Base-by-base conservation (phyloP, 768 basidiomycete genomes). In the Roridomyces roridus region DNA sequence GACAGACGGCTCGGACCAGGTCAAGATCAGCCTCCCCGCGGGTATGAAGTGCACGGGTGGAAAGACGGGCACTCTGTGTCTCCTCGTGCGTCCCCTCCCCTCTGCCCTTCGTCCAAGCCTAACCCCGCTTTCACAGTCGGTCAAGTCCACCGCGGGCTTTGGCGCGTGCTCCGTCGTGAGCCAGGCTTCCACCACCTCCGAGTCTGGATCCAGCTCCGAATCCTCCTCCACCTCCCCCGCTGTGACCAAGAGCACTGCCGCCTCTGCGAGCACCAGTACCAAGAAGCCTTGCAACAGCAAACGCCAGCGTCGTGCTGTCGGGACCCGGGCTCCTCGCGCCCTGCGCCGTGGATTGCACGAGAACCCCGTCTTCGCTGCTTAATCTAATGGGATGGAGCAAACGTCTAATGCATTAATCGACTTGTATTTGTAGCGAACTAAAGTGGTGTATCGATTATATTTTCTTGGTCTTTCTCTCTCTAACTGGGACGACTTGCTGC, bases 1-100 rank as follows among this genome's bases (percentile, higher is more conserved):
- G 3, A 11, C 31, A 18, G 55, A 42, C 24, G 59, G 63, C 23
- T 60, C 72, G 9, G 46, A 68, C 36, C 55, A 63, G 56, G 45
- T 75, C 34, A 48, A 34, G 31, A 68, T 70, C 26, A 59, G 46
- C 2, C 69, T 69, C 74, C 35, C 74, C 72, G 45, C 66, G 2
- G 68, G 65, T 20, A 73, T 68, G 4, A 63, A 57, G 45, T 76
- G 76, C 64, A 50, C 65, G 1, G 75, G 75, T 31, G 75, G 74
- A 26, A 40, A 60, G 12, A 26, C 47, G 9, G 49, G 56, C 6
- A 62, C 70, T 55, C 62, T 68, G 29, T 77, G 76, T 63, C 59
- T 76, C 34, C 67, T 67, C 11, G 55, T 56, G 15, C 46, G 58
- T 55, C n/a, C 18, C 20, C 25, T 12, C 42, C 36, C 11, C 28